phyloP scores from a whole-genome alignment of 2,329 filamentous ascomycete species.

The Balansia obtecta region DNA sequence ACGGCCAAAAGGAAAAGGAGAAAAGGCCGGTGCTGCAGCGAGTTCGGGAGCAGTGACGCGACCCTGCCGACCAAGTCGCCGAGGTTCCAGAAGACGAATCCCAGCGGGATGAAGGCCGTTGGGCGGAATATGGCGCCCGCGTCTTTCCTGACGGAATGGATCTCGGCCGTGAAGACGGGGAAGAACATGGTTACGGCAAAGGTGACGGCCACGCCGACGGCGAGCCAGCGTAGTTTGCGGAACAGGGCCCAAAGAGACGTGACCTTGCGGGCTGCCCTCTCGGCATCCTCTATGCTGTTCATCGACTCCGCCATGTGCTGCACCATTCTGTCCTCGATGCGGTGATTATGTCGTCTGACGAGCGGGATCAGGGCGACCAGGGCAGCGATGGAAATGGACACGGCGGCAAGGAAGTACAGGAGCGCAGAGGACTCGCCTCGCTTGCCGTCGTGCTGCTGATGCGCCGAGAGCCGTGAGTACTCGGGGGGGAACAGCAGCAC shows the following conservation, averaged over 20 bases:
- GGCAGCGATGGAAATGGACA: conserved; percentile 57
- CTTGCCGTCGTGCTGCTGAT: conserved; percentile 10
- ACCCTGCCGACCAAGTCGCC: conserved; percentile 75
- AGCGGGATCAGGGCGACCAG: conserved; percentile 66
- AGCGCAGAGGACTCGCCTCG: conserved; percentile 52
- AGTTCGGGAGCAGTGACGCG: conserved; percentile 45
- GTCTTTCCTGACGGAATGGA: conserved; percentile 29
- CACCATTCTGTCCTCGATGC: conserved; percentile 36
- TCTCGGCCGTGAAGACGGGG: conserved; percentile 75
- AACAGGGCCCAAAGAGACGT: conserved; percentile 53
- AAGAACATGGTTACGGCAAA: conserved; percentile 88
- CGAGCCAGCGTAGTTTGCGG: conserved; percentile 65
- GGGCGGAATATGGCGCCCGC: conserved; percentile 51
- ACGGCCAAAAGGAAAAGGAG: conserved; percentile 57
- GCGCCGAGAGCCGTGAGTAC: conserved; percentile 12
- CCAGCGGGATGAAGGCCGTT: conserved; percentile 75
- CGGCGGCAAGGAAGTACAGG: conserved; percentile 82
- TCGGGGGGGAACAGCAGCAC: conserved; percentile 48
- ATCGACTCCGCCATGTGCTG: conserved; percentile 37
- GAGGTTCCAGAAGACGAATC: conserved; percentile 85
- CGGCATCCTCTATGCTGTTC: conserved; percentile 38
- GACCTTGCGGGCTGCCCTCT: conserved; percentile 37
- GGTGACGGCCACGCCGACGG: conserved; percentile 64
- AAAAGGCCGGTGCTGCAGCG: conserved; percentile 48
- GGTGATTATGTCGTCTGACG: conserved; percentile 43